phyloP scores from a whole-genome alignment of 2,329 filamentous ascomycete genomes.

The Phyllosticta citriasiana region DNA sequence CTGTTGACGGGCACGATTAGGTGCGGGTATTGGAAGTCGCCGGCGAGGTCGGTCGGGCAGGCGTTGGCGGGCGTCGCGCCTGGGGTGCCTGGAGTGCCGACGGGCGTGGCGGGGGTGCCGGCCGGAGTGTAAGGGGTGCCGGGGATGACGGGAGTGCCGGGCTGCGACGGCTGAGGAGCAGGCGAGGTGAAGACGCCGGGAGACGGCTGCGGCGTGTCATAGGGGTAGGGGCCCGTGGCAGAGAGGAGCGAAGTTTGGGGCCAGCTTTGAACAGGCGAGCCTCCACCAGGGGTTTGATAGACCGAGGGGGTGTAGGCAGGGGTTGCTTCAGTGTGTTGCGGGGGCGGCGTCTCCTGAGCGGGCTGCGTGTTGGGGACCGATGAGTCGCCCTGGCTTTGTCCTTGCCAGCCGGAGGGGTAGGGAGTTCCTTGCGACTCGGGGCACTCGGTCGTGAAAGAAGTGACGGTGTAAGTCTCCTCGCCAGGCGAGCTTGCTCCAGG shows the following conservation, averaged over 20 bases:
- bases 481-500: slow-evolving; percentile 1
- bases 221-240: not conserved
- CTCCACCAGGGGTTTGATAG: not conserved
- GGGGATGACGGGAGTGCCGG: not conserved
- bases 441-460: not conserved
- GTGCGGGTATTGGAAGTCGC: slow-evolving; percentile 22
- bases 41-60: slow-evolving; percentile 20
- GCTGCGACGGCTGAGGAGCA: not conserved
- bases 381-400: not conserved
- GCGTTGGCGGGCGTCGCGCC: not conserved
- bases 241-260: not conserved
- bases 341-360: not conserved
- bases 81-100: slow-evolving; percentile 7
- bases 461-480: not conserved
- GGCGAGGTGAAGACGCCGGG: not conserved
- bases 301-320: not conserved
- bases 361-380: not conserved
- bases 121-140: slow-evolving; percentile 2
- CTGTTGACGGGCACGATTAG: slow-evolving; percentile 25
- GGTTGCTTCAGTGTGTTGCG: not conserved
- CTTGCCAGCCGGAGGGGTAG: not conserved
- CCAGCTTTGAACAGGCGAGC: not conserved
- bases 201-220: not conserved
- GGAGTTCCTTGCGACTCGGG: not conserved
- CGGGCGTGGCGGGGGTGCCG: not conserved